A percentile compares a stretch with the other conserved stretches of the same genome.
Evolutionary conservation across 306 rosid species (phyloP).

Genomic region (Prosopis cineraria): DNA sequence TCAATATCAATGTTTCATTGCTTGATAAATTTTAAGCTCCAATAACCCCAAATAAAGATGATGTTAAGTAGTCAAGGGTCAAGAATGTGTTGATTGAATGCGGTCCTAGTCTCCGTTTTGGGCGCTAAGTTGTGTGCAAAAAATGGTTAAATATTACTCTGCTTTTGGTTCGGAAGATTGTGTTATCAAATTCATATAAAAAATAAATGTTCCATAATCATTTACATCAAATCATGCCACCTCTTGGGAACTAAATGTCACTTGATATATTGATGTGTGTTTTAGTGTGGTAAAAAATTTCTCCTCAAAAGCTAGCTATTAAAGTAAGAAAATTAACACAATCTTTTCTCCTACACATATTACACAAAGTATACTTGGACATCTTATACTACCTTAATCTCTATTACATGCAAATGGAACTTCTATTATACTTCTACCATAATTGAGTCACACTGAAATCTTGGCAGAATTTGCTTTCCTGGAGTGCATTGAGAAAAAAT

Average conservation of each 20-base stretch:
- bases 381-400: neutral
- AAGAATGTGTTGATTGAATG: neutral
- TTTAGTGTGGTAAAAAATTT: no score
- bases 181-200: neutral
- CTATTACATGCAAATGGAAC: no score
- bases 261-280: no score
- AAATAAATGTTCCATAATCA: neutral
- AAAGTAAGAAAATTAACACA: no score
- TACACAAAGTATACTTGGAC: no score
- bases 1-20: neutral
- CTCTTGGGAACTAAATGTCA: neutral
- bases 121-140: no score
- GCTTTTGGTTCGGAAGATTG: neutral
- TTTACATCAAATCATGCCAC: neutral
- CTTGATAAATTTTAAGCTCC: neutral
- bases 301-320: no score
- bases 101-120: no score
- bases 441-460: neutral
- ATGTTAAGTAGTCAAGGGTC: neutral
- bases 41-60: neutral
- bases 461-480: neutral
- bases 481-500: constrained; percentile 8
- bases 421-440: no score
- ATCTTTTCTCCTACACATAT: no score
- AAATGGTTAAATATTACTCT: neutral